Conservation (phyloP, 495 filamentous ascomycete species). For the Melanomma pulvis-pyrius region DNA sequence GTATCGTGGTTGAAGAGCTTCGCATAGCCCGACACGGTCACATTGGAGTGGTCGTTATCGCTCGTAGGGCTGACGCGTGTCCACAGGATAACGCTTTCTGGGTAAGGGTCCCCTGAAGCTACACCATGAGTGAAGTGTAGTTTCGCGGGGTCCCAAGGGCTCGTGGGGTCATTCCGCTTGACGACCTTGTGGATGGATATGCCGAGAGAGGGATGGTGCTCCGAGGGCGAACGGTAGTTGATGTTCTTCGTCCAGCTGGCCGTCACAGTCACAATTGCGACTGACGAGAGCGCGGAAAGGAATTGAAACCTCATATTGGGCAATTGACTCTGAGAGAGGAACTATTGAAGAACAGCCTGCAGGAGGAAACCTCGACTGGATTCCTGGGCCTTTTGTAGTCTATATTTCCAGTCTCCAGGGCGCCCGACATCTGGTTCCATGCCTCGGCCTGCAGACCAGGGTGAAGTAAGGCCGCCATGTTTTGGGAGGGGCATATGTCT, state of each 20-base stretch:
- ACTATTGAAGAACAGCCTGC: not conserved
- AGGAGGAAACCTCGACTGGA: not conserved
- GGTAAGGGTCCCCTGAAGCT: constrained; percentile 70
- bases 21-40: constrained; percentile 57
- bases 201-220: constrained; percentile 59
- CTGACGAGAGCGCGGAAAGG: constrained; percentile 3
- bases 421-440: not conserved
- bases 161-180: constrained; percentile 49
- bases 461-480: not conserved
- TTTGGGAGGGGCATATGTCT: not conserved
- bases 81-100: constrained; percentile 67
- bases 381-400: constrained; percentile 17
- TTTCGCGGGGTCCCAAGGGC: constrained; percentile 49
- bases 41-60: constrained; percentile 59
- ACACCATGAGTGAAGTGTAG: constrained; percentile 70
- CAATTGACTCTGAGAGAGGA: constrained; percentile 16
- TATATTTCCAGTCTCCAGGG: not conserved
- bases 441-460: not conserved
- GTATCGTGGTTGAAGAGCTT: constrained; percentile 61
- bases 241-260: constrained; percentile 53
- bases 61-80: constrained; percentile 62
- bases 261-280: constrained; percentile 6
- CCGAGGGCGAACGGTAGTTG: constrained; percentile 63
- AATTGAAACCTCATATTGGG: constrained; percentile 29
- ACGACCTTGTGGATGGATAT: constrained; percentile 56